Base-by-base conservation (phyloP, 2,329 filamentous ascomycete genomes). In the Fusarium odoratissimum region DNA sequence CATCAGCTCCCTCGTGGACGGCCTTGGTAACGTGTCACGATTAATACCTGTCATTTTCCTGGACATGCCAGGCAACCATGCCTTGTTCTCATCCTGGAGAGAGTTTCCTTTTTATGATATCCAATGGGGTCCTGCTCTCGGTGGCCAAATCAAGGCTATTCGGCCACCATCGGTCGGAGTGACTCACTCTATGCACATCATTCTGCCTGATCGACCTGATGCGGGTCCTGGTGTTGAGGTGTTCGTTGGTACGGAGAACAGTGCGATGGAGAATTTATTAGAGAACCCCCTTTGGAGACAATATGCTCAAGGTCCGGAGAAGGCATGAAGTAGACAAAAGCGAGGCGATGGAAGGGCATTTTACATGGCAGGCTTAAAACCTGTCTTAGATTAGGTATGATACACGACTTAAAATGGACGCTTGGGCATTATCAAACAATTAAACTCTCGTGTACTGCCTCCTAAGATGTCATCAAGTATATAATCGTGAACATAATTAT, bases 61-160 rank as follows among this genome's bases (percentile, higher is more conserved):
- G 1, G 64, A 67, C 8, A 67, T 67, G 64, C 64, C 64, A 0
- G 64, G 64, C 4, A 67, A 61, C 1, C 64, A 67, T 19, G 55
- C 30, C 2, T n/a, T 67, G 4, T 23, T 67, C 5, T 67, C 64
- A 1, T 67, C 64, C 2, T 67, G 64, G 64, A 60, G 64, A 40
- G 64, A 67, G 25, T 67, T 67, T 23, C 46, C 55, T 0, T 67
- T 67, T 13, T 67, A 67, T n/a, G 41, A 67, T 6, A 51, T 67
- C 4, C 58, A 62, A n/a, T 67, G 64, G 64, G 64, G 64, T 4
- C 37, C 63, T n/a, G 63, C 31, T 0, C 19, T 67, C 4, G 64
- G 64, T 1, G 37, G 10, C 2, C 33, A 8, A 3, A 46, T 67
- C 2, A 49, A 67, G 4, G 64, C 64, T 10, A 25, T 67, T 35